Conservation (phyloP, 2,329 filamentous ascomycete genomes). For the Phialophora expanda region DNA sequence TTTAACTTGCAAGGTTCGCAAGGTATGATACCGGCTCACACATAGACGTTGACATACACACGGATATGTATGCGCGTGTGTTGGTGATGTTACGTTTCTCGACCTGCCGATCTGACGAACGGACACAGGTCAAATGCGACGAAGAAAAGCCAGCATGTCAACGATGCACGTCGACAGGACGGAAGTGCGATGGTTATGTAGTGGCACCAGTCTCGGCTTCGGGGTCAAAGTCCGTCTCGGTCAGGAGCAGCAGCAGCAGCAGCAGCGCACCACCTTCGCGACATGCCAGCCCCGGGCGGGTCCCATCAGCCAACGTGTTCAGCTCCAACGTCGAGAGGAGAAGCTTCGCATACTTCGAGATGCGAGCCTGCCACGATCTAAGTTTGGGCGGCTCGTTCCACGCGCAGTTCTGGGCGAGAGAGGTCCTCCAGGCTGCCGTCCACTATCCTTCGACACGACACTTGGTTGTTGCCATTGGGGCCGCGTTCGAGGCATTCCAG, state of each 20-base stretch:
- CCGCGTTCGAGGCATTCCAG: slow-evolving; percentile 50
- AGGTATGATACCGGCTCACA: slow-evolving; percentile 44
- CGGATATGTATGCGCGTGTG: background rate
- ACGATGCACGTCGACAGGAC: slow-evolving; percentile 61
- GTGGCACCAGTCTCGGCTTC: slow-evolving; percentile 18
- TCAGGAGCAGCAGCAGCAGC: background rate
- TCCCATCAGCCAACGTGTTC: slow-evolving; percentile 31
- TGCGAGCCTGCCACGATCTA: slow-evolving; percentile 50
- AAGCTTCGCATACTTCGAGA: slow-evolving; percentile 50
- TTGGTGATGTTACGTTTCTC: slow-evolving; percentile 32
- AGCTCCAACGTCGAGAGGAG: slow-evolving; percentile 46
- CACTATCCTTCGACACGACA: slow-evolving; percentile 57
- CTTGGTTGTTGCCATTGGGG: slow-evolving; percentile 57
- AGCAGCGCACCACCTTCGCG: background rate
- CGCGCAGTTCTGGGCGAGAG: slow-evolving; percentile 52
- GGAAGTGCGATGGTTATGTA: slow-evolving; percentile 62
- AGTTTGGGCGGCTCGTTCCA: slow-evolving; percentile 50
- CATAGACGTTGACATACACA: background rate
- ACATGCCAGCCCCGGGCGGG: background rate
- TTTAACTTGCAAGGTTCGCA: slow-evolving; percentile 56
- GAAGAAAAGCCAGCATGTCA: slow-evolving; percentile 60
- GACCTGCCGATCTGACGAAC: background rate
- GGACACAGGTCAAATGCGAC: slow-evolving; percentile 59
- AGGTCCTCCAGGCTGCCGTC: slow-evolving; percentile 55
- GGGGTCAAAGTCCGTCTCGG: background rate